These are phyloP conservation scores for Lycium barbarum DNA, from an alignment of 257 asterid genomes.

Conservation along the genomic window DNA sequence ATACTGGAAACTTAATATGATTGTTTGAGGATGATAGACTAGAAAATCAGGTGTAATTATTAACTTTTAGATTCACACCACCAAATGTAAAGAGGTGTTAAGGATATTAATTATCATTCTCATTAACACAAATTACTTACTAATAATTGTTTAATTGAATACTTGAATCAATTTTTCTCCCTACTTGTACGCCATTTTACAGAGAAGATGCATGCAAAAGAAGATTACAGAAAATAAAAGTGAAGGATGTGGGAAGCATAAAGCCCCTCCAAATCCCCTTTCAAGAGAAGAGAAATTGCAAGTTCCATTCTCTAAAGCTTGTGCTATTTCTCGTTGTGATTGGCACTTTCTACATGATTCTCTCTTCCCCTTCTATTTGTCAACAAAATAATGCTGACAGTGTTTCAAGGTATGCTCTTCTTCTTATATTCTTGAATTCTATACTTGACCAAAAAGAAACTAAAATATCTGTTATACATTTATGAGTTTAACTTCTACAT, in stretches of 20 bases:
- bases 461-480: too few species aligned
- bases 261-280: slow-evolving; percentile 50
- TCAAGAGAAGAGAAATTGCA: slow-evolving; percentile 60
- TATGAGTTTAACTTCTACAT: too few species aligned
- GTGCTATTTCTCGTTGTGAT: slow-evolving; percentile 50
- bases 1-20: background rate
- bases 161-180: background rate
- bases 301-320: slow-evolving; percentile 55
- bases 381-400: slow-evolving; percentile 38
- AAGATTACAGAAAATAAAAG: slow-evolving; percentile 53
- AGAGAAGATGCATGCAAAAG: slow-evolving; percentile 51
- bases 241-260: slow-evolving; percentile 43
- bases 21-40: background rate
- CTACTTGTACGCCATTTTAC: background rate
- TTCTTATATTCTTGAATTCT: background rate
- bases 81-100: background rate
- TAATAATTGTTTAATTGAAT: background rate
- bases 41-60: background rate
- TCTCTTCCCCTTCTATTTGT: slow-evolving; percentile 61
- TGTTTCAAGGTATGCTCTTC: slow-evolving; percentile 53
- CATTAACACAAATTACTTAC: too few species aligned
- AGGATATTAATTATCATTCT: too few species aligned
- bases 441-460: background rate
- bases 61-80: background rate
- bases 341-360: slow-evolving; percentile 48